phyloP scores from a whole-genome alignment of 2,329 filamentous ascomycete genomes.

The Colletotrichum higginsianum region DNA sequence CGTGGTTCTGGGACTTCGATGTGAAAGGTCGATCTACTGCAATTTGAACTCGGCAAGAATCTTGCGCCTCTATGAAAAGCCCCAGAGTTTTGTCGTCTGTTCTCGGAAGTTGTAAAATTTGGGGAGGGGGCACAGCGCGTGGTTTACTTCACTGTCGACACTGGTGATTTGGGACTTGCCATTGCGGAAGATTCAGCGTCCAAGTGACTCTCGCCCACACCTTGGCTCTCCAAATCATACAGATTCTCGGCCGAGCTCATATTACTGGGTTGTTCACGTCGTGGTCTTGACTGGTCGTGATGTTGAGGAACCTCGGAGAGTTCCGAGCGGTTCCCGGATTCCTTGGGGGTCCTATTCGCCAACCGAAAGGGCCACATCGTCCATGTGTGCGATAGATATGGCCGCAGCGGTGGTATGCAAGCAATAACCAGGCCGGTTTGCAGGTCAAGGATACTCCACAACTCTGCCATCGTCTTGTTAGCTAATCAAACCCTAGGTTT shows the following conservation, averaged over 20 bases:
- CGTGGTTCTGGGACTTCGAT: too few species aligned
- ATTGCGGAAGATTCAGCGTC: background rate
- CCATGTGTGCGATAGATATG: background rate
- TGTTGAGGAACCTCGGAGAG: background rate
- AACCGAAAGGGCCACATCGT: background rate
- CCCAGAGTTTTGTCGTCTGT: too few species aligned
- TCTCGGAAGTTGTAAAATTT: too few species aligned
- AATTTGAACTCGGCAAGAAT: too few species aligned
- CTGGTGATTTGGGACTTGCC: background rate
- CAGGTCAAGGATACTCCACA: background rate
- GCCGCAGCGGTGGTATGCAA: conserved; percentile 10
- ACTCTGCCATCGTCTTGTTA: background rate
- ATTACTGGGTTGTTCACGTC: too few species aligned
- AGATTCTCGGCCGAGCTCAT: background rate
- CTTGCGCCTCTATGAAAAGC: too few species aligned
- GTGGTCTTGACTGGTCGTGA: background rate
- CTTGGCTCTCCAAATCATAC: background rate
- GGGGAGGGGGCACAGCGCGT: too few species aligned
- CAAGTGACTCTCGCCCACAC: background rate
- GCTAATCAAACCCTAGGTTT: too few species aligned
- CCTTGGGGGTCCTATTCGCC: background rate
- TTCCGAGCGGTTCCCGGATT: background rate
- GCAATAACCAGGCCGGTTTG: background rate
- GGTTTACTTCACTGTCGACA: too few species aligned
- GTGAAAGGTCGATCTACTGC: too few species aligned